A percentile compares a stretch with the other conserved stretches of the same genome.
These are phyloP conservation scores for Annulohypoxylon truncatum DNA, from an alignment of 2,329 filamentous ascomycete species.

Conservation along the genomic window DNA sequence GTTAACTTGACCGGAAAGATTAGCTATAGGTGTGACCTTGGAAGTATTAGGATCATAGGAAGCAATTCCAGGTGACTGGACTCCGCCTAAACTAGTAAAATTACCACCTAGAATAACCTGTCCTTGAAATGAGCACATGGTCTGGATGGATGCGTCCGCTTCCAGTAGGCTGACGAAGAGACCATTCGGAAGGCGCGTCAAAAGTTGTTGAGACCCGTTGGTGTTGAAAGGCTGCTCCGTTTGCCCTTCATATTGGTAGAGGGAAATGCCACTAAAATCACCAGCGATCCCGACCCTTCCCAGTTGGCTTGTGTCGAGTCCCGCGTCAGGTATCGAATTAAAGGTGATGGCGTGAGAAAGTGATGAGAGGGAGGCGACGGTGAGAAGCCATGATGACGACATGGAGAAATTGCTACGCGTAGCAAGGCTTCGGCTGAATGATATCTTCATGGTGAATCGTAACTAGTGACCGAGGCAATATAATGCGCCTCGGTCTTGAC, in stretches of 20 bases:
- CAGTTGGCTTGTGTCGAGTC: conserved; percentile 81
- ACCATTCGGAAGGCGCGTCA: conserved; percentile 87
- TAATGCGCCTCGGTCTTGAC: conserved; percentile 44
- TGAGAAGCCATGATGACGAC: conserved; percentile 51
- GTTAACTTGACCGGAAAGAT: conserved; percentile 84
- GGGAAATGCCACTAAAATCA: conserved; percentile 89
- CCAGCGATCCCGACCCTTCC: conserved; percentile 88
- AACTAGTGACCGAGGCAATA: conserved; percentile 43
- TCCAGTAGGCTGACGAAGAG: conserved; percentile 78
- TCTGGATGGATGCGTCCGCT: conserved; percentile 85
- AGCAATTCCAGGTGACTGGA: conserved; percentile 81
- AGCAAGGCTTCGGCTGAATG: conserved; percentile 57
- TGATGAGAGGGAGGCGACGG: conserved; percentile 56
- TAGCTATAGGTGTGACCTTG: conserved; percentile 78
- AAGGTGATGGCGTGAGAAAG: conserved; percentile 67
- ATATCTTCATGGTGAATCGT: conserved; percentile 60
- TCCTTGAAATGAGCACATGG: conserved; percentile 84
- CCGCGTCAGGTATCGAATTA: conserved; percentile 71
- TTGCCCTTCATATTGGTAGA: conserved; percentile 88
- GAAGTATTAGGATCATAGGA: conserved; percentile 81
- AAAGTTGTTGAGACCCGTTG: conserved; percentile 84
- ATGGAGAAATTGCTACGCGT: conserved; percentile 49
- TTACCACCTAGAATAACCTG: conserved; percentile 89
- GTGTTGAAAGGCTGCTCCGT: conserved; percentile 72
- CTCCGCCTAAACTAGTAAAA: conserved; percentile 88